These are phyloP conservation scores for Acanthamoeba triangularis DNA, from an alignment of 208 protist genomes.

Conservation along the genomic window DNA sequence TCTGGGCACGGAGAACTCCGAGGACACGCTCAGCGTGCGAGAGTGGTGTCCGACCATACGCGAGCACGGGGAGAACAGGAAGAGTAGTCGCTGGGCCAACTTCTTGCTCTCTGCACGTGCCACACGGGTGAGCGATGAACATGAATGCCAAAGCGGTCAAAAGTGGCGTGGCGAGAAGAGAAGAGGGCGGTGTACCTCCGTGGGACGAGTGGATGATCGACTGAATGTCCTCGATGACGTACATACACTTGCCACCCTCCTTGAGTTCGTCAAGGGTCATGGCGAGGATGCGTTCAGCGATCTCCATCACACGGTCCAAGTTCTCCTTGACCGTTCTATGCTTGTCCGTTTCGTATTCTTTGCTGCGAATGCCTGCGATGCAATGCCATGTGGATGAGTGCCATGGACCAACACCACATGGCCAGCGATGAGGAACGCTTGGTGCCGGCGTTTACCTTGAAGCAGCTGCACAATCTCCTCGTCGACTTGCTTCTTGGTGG, in stretches of 20 bases:
- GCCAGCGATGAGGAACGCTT: not conserved
- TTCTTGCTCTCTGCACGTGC: conserved; percentile 43
- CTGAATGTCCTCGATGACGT: conserved; percentile 71
- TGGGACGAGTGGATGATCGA: conserved; percentile 52
- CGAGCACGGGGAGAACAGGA: conserved; percentile 67
- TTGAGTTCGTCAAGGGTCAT: conserved; percentile 37
- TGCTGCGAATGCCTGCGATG: conserved; percentile 59
- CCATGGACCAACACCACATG: not conserved
- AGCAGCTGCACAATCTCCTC: conserved; percentile 50
- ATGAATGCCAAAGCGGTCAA: not conserved
- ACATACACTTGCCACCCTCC: conserved; percentile 43
- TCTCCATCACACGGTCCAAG: conserved; percentile 21
- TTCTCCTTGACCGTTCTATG: not conserved
- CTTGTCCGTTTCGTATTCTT: conserved; percentile 24
- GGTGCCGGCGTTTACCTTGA: not conserved
- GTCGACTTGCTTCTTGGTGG: conserved; percentile 65
- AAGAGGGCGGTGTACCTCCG: not conserved
- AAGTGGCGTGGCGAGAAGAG: too few species aligned
- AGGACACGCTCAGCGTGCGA: conserved; percentile 55
- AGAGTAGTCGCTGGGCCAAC: conserved; percentile 65
- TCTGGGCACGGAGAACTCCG: not conserved
- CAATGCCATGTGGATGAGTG: not conserved
- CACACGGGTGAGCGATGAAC: not conserved
- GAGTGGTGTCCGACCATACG: conserved; percentile 71
- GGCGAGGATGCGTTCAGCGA: conserved; percentile 57